Base-by-base conservation (phyloP, 345 rosid genomes). In the Hibiscus mutabilis region DNA sequence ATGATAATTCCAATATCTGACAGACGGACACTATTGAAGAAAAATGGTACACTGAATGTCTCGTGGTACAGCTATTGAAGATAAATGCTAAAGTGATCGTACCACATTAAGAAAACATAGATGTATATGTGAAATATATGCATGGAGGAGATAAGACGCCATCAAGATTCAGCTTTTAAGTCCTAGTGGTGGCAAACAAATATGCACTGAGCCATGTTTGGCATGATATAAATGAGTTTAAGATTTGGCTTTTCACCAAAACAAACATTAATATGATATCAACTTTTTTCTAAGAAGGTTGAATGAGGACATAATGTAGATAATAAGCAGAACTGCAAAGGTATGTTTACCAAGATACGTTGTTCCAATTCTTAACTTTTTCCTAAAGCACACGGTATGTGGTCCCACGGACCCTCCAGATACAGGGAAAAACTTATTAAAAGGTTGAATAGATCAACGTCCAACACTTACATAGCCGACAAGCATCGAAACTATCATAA, bases 1-100 rank as follows among this genome's bases (percentile, higher is more conserved):
- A 40, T 68, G 15, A 66, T 61, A 64, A 25, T 71, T 25, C 79
- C 2, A 29, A 57, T 25, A 4, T 31, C 73, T 19, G 46, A 76
- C 22, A 40, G 31, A 37, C 4, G 52, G 58, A 19, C 0, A 53
- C 52, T 31, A 70, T 31, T 65, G 12, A 2, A 25, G 21, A 66
- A 42, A 57, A 55, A 70, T 40, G 69, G 46, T 21, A 35, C 24
- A 10, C 14, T 71, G 64, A 44, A 61, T 58, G 42, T 27, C 49
- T 18, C 46, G 13, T 33, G 65, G 3, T 47, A 56, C 25, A n/a
- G 52, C 21, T 24, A 46, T 24, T 14, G 24, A 63, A 66, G 27
- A 24, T 12, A 1, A 21, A 44, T 1, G 69, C 25, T 31, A 24
- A 66, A 14, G 3, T 24, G 37, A 46, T 46, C 15, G 21, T 24